Percentiles rank a stretch among this genome's conserved stretches.
Evolutionary conservation across 768 basidiomycete genomes (phyloP).

Genomic region (Lactarius psammicola): DNA sequence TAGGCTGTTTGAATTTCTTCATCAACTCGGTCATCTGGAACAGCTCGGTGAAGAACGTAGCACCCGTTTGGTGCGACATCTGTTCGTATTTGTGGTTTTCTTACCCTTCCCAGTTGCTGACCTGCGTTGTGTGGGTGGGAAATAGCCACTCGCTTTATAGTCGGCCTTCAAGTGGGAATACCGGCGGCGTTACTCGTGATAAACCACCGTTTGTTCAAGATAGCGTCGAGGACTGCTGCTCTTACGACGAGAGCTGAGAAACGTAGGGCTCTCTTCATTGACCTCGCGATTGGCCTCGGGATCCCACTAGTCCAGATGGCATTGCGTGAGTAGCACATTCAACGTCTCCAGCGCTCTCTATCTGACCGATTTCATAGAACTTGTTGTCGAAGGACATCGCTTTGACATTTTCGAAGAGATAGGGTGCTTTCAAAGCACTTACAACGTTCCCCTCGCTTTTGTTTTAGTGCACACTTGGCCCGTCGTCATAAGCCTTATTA

Average conservation of each 20-base stretch:
- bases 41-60: slow-evolving; percentile 47
- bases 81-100: slow-evolving; percentile 37
- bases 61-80: slow-evolving; percentile 58
- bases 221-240: slow-evolving; percentile 20
- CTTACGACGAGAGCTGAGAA: slow-evolving; percentile 13
- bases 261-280: slow-evolving; percentile 15
- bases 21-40: slow-evolving; percentile 73
- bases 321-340: slow-evolving; percentile 32
- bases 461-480: slow-evolving; percentile 36
- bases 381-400: slow-evolving; percentile 57
- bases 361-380: slow-evolving; percentile 41
- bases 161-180: slow-evolving; percentile 33
- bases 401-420: slow-evolving; percentile 59
- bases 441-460: slow-evolving; percentile 40
- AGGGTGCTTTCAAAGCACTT: slow-evolving; percentile 49
- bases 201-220: slow-evolving; percentile 36
- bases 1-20: slow-evolving; percentile 56
- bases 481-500: slow-evolving; percentile 31
- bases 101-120: not conserved
- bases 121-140: not conserved
- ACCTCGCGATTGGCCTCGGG: slow-evolving; percentile 19
- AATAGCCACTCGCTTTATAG: slow-evolving; percentile 35
- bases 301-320: slow-evolving; percentile 31
- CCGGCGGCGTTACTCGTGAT: slow-evolving; percentile 41
- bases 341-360: not conserved